These are phyloP conservation scores for Calycina marina DNA, from an alignment of 2,329 filamentous ascomycete species.

Conservation along the genomic window DNA sequence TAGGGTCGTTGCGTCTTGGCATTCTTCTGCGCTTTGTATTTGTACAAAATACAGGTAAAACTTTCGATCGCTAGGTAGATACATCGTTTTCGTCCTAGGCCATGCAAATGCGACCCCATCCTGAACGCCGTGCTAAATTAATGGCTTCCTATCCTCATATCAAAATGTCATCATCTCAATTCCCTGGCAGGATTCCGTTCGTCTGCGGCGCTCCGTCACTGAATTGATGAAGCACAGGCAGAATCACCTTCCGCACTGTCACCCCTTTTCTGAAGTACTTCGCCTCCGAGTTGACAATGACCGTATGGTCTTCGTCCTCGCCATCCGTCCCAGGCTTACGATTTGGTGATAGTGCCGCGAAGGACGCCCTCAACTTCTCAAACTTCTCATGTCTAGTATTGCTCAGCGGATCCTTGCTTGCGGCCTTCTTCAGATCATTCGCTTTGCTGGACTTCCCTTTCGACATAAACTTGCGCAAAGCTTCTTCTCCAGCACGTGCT, in stretches of 20 bases:
- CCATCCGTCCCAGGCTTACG: conserved; percentile 11
- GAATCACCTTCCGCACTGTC: conserved; percentile 8
- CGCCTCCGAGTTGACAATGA: conserved; percentile 46
- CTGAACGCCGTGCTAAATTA: no score
- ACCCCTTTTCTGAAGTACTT: conserved; percentile 33
- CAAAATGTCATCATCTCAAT: no score
- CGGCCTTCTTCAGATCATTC: conserved; percentile 44
- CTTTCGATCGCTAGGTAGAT: no score
- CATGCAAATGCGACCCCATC: no score
- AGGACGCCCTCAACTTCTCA: conserved; percentile 44
- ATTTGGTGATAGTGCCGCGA: conserved; percentile 16
- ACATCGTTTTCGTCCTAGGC: no score
- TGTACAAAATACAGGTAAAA: no score
- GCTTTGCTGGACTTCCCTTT: conserved; percentile 50
- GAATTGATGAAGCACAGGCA: no score
- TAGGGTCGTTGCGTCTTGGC: no score
- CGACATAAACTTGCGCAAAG: conserved; percentile 41
- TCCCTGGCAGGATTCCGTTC: no score
- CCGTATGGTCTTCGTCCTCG: conserved; percentile 43
- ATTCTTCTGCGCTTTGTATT: no score
- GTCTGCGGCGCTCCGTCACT: no score
- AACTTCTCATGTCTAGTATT: conserved; percentile 43
- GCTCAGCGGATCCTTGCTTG: conserved; percentile 32
- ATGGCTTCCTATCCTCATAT: no score
- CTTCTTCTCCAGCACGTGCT: conserved; percentile 47